A percentile compares a stretch with the other conserved stretches of the same genome.
Conservation (phyloP, 208 protist species). For the Blastocrithidia nonstop region DNA sequence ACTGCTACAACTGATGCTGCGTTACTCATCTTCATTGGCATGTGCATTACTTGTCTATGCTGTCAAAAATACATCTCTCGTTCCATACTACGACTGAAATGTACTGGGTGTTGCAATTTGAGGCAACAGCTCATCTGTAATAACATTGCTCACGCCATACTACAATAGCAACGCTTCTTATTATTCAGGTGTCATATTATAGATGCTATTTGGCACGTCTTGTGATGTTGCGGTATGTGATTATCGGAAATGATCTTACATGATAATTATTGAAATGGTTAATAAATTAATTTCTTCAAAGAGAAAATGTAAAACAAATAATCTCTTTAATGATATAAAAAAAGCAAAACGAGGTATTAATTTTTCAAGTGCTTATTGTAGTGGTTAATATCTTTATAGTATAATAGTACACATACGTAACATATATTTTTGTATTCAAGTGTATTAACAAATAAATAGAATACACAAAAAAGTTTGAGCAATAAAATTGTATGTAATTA, state of each 20-base stretch:
- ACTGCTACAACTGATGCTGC: not conserved
- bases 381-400: too few species aligned
- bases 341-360: too few species aligned
- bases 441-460: not conserved
- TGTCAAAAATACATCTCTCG: slow-evolving; percentile 58
- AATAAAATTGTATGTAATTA: slow-evolving; percentile 2
- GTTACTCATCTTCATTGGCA: slow-evolving; percentile 4
- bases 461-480: not conserved
- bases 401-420: too few species aligned
- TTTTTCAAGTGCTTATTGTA: too few species aligned
- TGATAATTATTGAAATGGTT: too few species aligned
- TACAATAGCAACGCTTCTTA: slow-evolving; percentile 51
- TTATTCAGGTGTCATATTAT: slow-evolving; percentile 22
- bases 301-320: too few species aligned
- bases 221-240: not conserved
- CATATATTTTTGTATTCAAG: not conserved
- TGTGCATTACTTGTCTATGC: slow-evolving; percentile 10
- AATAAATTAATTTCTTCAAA: too few species aligned
- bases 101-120: slow-evolving; percentile 21
- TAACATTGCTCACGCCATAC: slow-evolving; percentile 41
- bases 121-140: slow-evolving; percentile 31
- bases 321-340: too few species aligned
- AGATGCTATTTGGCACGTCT: not conserved
- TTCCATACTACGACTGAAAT: slow-evolving; percentile 42
- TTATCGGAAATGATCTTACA: not conserved